These are phyloP conservation scores for Sporothrix curviconia DNA, from an alignment of 2,329 filamentous ascomycete species.

Conservation along the genomic window DNA sequence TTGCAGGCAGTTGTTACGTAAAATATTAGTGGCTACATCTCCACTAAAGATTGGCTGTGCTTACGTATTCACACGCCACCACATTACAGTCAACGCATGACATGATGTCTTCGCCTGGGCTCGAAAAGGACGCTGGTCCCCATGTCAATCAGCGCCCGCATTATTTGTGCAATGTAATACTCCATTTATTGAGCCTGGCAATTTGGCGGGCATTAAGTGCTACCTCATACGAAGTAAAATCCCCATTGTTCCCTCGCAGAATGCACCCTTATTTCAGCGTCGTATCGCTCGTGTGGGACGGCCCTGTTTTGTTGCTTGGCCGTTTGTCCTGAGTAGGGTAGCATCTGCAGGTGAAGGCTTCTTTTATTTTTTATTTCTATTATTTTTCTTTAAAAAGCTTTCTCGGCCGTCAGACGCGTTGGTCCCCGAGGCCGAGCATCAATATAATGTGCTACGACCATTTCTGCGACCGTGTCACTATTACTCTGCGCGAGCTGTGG, in stretches of 20 bases:
- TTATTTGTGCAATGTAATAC: background rate
- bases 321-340: too few species aligned
- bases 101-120: background rate
- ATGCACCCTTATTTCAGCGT: background rate
- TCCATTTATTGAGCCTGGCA: background rate
- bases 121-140: background rate
- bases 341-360: too few species aligned
- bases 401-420: too few species aligned
- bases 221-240: too few species aligned
- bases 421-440: too few species aligned
- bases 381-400: too few species aligned
- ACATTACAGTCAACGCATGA: background rate
- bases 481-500: too few species aligned
- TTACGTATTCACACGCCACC: conserved; percentile 8
- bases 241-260: background rate
- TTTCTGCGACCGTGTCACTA: too few species aligned
- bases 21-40: conserved; percentile 8
- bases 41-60: background rate
- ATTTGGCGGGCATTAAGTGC: too few species aligned
- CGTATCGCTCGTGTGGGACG: background rate
- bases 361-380: too few species aligned
- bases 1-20: too few species aligned
- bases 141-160: background rate
- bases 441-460: too few species aligned
- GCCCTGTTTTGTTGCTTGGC: background rate